Evolutionary conservation across 352 stramenopile species (phyloP), one percentile per base, ranked within the genome.

Genomic region (Pythium dissimile): DNA sequence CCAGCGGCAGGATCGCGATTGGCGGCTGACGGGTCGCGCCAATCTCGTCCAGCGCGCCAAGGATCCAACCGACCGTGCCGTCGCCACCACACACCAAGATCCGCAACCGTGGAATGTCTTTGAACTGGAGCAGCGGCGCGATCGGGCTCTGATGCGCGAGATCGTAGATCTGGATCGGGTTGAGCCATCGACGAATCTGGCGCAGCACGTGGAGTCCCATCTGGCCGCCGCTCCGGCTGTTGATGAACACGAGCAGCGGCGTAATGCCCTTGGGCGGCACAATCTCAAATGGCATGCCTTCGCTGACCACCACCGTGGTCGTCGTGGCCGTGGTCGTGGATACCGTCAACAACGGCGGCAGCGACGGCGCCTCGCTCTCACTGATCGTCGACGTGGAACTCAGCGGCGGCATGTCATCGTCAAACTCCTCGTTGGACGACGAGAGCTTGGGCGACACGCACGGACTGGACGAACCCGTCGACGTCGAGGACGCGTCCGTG

Each of bases 131-230:
- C 32, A 99, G 68, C 6, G 96, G 75, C 27, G 88, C 84, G 32
- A 97, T 75, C n/a, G 95, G 96, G 38, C 87, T 88, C 62, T 97
- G 89, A 51, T 97, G 74, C 9, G 88, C 91, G 13, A 99, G 69
- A 53, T 99, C 95, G 69, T 95, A 97, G 13, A 99, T 73, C 75
- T 99, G 96, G 48, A 98, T 84, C 12, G 96, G 94, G 70, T 99
- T 98, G 5, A 98, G 73, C 66, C 96, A 86, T 16, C 85, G 80
- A 16, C 92, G 81, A 51, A 98, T 81, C 71, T 97, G 92, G 6
- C 86, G 84, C 30, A 98, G 83, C 18, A 99, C 73, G 31, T 98
- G 74, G 11, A 95, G 72, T 1, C 96, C 96, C 72, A 98, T 89
- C 52, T 98, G 89, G 6, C 91, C 86, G 5, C 96, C 96, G 30